Base-by-base conservation (phyloP, 805 yeast species). In the Wickerhamomyces subpelliculosus region DNA sequence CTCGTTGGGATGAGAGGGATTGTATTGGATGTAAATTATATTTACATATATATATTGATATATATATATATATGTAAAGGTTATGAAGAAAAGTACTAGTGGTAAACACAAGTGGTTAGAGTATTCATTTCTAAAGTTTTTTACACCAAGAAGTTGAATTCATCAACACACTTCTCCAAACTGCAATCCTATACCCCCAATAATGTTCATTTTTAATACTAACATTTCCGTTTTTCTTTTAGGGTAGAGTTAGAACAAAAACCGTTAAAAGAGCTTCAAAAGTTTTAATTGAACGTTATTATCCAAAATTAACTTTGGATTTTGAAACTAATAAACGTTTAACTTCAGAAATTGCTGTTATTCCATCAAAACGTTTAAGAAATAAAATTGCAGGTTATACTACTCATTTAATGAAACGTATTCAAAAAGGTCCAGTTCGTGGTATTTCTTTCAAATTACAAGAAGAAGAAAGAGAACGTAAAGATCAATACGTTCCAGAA, bases 341-440 rank as follows among this genome's bases (percentile, higher is more conserved):
- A 70, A 84, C 96, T 63, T 84, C 87, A 64, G 96, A 94, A 75
- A 89, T 93, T 63, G 98, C 99, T 58, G 89, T 85, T 72, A 94
- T 93, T 68, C 97, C 90, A 73, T 87, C 98, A 65, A 93, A 93
- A 84, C 87, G 99, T 78, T 84, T 93, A 73, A 93, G 99, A 81
- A 93, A 93, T 93, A 93, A 93, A 87, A 94, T 93, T 65, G 98
- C 99, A 70, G 99, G 99, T 72, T 93, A 90, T 96, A 93, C 98
- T 74, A 93, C 98, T 67, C 99, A 93, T 75, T 83, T 93, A 73
- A 94, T 93, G 98, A 93, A 87, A 82, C 89, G 99, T 80, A 93
- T 93, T 68, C 97, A 94, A 78, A 93, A 90, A 82, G 99, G 99
- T 70, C 99, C 99, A 79, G 99, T 93, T 64, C 89, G 97, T 83